Conservation (phyloP, 2,329 filamentous ascomycete species). For the Fusarium subglutinans region DNA sequence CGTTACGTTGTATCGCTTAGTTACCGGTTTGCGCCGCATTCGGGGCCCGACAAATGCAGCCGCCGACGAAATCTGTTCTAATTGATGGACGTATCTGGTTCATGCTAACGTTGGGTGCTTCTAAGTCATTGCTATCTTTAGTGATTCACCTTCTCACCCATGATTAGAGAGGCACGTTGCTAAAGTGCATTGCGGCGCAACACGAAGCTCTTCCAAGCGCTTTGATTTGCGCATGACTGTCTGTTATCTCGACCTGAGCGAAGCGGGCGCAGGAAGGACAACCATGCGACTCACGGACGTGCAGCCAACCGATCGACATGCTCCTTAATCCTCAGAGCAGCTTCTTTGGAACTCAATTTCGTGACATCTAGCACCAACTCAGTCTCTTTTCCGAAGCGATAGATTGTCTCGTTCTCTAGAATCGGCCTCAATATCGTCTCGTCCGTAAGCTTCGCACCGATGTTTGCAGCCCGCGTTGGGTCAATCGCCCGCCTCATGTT, state of each 20-base stretch:
- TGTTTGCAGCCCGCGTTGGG: fast-evolving
- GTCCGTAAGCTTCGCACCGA: background rate
- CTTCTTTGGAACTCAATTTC: background rate
- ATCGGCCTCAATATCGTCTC: background rate
- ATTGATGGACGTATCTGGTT: background rate
- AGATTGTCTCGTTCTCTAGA: background rate
- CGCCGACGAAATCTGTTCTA: background rate
- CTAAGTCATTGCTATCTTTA: background rate
- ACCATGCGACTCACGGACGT: background rate
- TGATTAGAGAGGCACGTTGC: background rate
- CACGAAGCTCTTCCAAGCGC: background rate
- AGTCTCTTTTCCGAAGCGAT: fast-evolving
- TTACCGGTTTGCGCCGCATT: background rate
- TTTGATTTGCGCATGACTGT: background rate
- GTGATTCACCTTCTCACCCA: background rate
- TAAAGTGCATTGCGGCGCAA: background rate
- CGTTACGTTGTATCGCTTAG: background rate
- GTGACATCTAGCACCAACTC: background rate
- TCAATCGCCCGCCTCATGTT: background rate
- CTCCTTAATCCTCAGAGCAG: background rate
- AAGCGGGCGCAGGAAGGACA: background rate
- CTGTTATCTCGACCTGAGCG: background rate
- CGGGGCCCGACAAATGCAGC: background rate
- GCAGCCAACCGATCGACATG: background rate
- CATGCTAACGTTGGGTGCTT: background rate